Evolutionary conservation across 1,284 basidiomycete species (phyloP), one percentile per base, ranked within the genome.

Genomic region (Ceraceosorus bombacis): DNA sequence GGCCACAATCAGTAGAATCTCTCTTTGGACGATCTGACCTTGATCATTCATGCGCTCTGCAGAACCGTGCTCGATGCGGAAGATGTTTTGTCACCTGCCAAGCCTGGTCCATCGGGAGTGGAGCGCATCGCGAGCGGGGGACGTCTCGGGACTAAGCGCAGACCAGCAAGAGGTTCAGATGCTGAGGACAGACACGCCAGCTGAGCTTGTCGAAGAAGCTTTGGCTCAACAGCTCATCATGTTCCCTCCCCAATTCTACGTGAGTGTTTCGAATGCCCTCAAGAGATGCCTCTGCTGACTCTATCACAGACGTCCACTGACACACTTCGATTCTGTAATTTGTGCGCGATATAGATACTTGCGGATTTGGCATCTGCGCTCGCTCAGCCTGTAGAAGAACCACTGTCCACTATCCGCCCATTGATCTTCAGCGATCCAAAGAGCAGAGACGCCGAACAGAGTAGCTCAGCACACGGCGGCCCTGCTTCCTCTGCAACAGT

Each of bases 191-290:
- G 63, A 59, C 38, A 65, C 69, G 39, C 69, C 69, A 1, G 50
- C 55, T 9, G 63, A 64, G 17, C 61, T 72, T 57, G 61, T 72
- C 52, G 61, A 64, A n/a, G 60, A 60, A 9, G 69, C 66, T 1
- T 61, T 72, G 51, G 61, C 60, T 39, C 69, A 74, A 43, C 57
- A 68, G 52, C 62, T 73, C 54, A 60, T 68, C 1, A 60, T 74
- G 51, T 73, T 69, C 58, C 72, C 72, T 5, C 72, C 72, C 2
- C 72, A 74, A 41, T 71, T 71, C 59, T 74, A 74, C 59, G 59
- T 58, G 43, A 61, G 61, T 60, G 38, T 41, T 3, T 15, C 12
- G n/a, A 12, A 5, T 39, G 10, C n/a, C 37, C 6, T 37, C 10
- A 5, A 58, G 6, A 56, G 27, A n/a, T 8, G 56, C n/a, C 51